phyloP scores from a whole-genome alignment of 2,329 filamentous ascomycete species.

The Monosporascus sp. region DNA sequence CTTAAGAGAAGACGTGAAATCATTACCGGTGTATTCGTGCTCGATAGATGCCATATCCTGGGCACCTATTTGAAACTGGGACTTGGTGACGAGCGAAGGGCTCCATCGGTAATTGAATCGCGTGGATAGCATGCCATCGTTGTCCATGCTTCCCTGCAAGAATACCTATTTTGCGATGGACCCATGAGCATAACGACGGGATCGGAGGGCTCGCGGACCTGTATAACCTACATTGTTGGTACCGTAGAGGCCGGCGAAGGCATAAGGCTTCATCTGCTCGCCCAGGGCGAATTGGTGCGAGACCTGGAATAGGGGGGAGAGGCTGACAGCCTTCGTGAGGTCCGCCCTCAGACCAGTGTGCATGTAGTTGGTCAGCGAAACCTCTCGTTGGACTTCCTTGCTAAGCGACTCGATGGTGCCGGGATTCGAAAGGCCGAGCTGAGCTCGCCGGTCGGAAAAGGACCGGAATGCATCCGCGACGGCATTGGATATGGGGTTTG shows the following conservation, averaged over 20 bases:
- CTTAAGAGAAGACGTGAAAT: constrained; percentile 92
- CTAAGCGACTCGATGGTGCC: constrained; percentile 86
- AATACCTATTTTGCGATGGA: constrained; percentile 61
- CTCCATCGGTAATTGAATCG: constrained; percentile 93
- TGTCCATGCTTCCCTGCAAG: constrained; percentile 92
- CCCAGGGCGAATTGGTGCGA: constrained; percentile 96
- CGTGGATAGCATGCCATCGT: constrained; percentile 79
- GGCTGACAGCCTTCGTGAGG: constrained; percentile 92
- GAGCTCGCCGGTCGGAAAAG: constrained; percentile 80
- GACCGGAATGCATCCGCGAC: constrained; percentile 73
- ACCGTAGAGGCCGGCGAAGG: constrained; percentile 89
- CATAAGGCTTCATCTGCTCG: constrained; percentile 88
- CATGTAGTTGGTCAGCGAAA: constrained; percentile 93
- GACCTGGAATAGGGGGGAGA: constrained; percentile 90
- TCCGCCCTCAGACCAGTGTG: constrained; percentile 95
- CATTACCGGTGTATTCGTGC: constrained; percentile 87
- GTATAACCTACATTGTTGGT: constrained; percentile 70
- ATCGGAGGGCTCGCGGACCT: constrained; percentile 5
- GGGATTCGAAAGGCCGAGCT: constrained; percentile 85
- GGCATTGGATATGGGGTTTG: constrained; percentile 66
- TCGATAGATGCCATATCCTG: constrained; percentile 92
- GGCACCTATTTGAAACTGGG: constrained; percentile 73
- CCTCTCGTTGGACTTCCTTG: constrained; percentile 92
- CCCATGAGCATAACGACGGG: constrained; percentile 1
- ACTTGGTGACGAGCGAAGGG: constrained; percentile 75